Conservation (phyloP, 352 stramenopile species). For the Pythium utonaiense region DNA sequence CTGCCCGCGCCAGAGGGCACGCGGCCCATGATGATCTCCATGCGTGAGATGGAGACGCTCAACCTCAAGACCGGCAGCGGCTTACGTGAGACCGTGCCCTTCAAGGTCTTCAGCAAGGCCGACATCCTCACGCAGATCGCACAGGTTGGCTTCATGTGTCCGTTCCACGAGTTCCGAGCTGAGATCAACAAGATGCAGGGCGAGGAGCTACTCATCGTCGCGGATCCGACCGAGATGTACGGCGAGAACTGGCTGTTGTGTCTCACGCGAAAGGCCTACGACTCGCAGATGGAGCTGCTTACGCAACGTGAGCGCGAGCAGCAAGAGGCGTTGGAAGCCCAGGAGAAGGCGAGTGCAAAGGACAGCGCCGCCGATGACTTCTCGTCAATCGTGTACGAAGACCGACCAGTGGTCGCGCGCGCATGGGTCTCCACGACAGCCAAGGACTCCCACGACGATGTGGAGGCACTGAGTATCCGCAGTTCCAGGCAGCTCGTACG, state of each 20-base stretch:
- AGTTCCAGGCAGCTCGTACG: constrained; percentile 42
- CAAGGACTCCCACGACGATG: constrained; percentile 61
- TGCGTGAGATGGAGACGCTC: constrained; percentile 82
- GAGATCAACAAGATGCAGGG: constrained; percentile 69
- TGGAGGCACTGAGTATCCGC: constrained; percentile 55
- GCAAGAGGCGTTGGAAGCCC: constrained; percentile 35
- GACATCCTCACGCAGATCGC: constrained; percentile 73
- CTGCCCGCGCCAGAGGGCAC: constrained; percentile 59
- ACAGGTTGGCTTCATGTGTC: constrained; percentile 80
- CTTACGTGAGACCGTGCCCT: constrained; percentile 68
- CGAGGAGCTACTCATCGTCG: constrained; percentile 72
- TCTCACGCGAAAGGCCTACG: constrained; percentile 59
- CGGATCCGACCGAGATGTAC: constrained; percentile 69
- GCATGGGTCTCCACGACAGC: constrained; percentile 48
- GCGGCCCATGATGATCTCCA: constrained; percentile 81
- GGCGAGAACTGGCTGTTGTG: constrained; percentile 85
- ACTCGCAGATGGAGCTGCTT: constrained; percentile 64
- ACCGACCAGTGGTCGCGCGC: constrained; percentile 61
- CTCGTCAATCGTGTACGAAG: constrained; percentile 67
- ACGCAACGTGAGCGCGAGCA: constrained; percentile 43
- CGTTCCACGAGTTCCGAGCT: constrained; percentile 67
- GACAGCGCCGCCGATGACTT: constrained; percentile 45
- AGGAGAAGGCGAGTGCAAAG: constrained; percentile 28
- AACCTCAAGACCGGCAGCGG: constrained; percentile 76
- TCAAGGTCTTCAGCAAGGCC: constrained; percentile 63